A percentile compares a stretch with the other conserved stretches of the same genome.
phyloP scores from a whole-genome alignment of 345 rosid genomes.

The Eucalyptus erythrocorys region DNA sequence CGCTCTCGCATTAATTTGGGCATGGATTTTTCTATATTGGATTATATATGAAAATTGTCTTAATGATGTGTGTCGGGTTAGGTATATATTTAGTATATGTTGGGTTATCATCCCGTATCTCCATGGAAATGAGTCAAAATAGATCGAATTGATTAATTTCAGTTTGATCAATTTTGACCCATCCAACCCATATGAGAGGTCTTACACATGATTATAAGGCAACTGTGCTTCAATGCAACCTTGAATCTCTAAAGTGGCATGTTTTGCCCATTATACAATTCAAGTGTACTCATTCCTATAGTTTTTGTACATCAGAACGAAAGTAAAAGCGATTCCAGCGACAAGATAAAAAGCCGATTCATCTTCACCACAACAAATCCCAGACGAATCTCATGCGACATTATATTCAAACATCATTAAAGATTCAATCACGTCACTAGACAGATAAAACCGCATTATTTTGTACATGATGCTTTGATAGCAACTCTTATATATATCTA shows the following conservation, averaged over 20 bases:
- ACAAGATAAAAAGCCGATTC: not conserved
- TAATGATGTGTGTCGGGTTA: rapidly evolving
- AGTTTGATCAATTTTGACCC: too few relatives aligned
- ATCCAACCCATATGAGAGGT: not conserved
- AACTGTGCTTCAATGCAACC: not conserved
- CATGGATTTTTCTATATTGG: not conserved
- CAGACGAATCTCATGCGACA: not conserved
- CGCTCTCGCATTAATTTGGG: not conserved
- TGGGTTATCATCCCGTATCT: too few relatives aligned
- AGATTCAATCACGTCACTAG: not conserved
- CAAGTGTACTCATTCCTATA: not conserved
- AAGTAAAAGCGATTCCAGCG: not conserved
- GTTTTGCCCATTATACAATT: not conserved
- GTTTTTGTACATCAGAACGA: not conserved
- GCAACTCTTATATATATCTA: not conserved
- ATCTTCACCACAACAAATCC: not conserved
- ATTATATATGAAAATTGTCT: too few relatives aligned
- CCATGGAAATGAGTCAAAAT: not conserved
- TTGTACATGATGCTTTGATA: not conserved
- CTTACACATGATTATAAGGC: not conserved
- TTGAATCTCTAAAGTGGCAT: rapidly evolving
- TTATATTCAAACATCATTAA: not conserved
- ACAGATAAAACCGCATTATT: not conserved
- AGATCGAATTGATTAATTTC: rapidly evolving
- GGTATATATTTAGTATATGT: not conserved